Conservation (phyloP, 179 eudicot genomes). For the Silene coronaria region DNA sequence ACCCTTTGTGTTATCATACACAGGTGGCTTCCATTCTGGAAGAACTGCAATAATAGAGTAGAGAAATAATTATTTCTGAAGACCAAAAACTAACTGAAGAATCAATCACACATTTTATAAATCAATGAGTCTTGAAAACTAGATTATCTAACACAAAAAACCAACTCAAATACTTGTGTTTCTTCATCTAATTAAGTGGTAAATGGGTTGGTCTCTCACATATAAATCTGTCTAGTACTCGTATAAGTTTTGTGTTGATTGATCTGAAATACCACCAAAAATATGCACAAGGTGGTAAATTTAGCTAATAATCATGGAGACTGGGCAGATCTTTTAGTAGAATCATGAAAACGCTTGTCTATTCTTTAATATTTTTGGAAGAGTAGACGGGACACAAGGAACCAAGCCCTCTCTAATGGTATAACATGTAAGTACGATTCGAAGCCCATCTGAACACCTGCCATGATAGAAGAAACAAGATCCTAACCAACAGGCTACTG, state of each 20-base stretch:
- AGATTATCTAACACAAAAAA: neutral
- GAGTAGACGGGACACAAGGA: neutral
- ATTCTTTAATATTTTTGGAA: neutral
- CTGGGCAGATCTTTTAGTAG: neutral
- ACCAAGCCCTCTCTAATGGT: neutral
- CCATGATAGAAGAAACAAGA: neutral
- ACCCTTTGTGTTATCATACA: slow-evolving; percentile 87
- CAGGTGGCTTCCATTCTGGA: slow-evolving; percentile 98
- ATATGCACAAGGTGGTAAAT: neutral
- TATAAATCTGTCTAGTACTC: too few relatives aligned
- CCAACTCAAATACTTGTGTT: too few relatives aligned
- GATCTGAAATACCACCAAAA: neutral
- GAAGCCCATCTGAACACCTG: neutral
- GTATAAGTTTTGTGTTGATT: neutral
- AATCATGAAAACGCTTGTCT: neutral
- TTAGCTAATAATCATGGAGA: neutral
- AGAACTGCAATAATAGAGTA: slow-evolving; percentile 50
- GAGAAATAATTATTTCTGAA: neutral
- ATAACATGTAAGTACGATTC: neutral
- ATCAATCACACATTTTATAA: neutral
- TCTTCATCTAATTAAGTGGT: too few relatives aligned
- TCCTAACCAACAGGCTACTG: neutral
- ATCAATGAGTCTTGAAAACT: neutral
- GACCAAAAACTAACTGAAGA: neutral
- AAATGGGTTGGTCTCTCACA: too few relatives aligned